Conservation (phyloP, 495 filamentous ascomycete species). For the Trichoderma erinaceum region DNA sequence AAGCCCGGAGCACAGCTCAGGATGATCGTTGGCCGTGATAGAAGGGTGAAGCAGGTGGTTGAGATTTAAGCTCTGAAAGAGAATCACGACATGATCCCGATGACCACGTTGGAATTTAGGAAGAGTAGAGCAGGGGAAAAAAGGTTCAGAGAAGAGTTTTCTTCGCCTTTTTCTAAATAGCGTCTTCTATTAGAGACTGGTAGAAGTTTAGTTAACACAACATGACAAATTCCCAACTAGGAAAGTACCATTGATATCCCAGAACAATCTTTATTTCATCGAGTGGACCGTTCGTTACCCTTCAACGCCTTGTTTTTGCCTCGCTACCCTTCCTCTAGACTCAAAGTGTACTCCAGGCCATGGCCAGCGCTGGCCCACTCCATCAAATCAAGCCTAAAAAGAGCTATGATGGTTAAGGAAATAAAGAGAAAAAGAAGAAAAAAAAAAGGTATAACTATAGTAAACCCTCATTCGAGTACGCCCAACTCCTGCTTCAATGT, state of each 20-base stretch:
- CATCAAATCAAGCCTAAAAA: not conserved
- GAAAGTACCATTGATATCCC: not conserved
- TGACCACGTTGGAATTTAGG: not conserved
- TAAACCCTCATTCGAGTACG: not conserved
- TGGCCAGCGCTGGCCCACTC: not conserved
- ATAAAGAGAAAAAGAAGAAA: not conserved
- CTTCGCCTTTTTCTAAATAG: not conserved
- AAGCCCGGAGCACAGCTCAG: slow-evolving; percentile 57
- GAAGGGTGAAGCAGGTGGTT: slow-evolving; percentile 50
- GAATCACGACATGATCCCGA: not conserved
- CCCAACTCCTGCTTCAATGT: not conserved
- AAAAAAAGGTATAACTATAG: not conserved
- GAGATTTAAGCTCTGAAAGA: not conserved
- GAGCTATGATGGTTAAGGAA: not conserved
- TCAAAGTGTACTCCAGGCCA: not conserved
- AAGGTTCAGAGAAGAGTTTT: not conserved
- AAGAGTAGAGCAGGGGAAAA: not conserved
- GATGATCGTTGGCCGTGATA: slow-evolving; percentile 61
- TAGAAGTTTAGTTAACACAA: not conserved
- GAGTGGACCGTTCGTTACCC: not conserved
- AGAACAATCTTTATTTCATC: not conserved
- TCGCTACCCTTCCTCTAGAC: not conserved
- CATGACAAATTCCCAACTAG: not conserved
- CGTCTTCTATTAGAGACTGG: not conserved
- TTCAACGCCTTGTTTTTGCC: not conserved